Base-by-base conservation (phyloP, 805 yeast species). In the Teunomyces stri region DNA sequence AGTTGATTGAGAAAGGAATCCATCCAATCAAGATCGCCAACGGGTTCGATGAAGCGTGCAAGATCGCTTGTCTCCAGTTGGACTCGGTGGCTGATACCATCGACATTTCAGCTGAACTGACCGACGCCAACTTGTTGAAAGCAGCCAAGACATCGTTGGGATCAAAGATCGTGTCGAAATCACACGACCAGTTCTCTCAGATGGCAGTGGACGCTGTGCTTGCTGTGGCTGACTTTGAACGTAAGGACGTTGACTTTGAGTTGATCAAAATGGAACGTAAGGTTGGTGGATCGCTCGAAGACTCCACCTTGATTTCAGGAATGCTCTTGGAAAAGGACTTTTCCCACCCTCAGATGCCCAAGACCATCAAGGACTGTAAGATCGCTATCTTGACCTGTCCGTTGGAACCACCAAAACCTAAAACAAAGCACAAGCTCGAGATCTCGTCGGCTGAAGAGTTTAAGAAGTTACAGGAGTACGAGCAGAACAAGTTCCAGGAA, bases 331-430 rank as follows among this genome's bases (percentile, higher is more conserved):
- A 94, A 69, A 94, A 94, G 72, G 98, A 94, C 62, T 92, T 91
- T 69, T 89, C 97, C 1, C 99, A 94, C 68, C 97, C 98, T 3
- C 99, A 94, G 70, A 94, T 94, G 99, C 94, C 96, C 44, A 89
- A 89, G 62, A 66, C 68, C 45, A 78, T 92, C 40, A 63, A 68
- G 44, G 86, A 90, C 66, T 96, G 89, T 54, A 89, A 88, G 65
- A 78, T 94, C 51, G 98, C 98, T 42, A 92, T 94, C 55, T 78
- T 94, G 64, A 94, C 99, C 2, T 92, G 98, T 74, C 98, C 99
- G 58, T 94, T 94, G 64, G 99, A 94, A 75, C 99, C 99, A 35
- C 99, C 99, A 60, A 94, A 94, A 73, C 99, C 99, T 57, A 94
- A 94, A 75, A 94, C 99, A 20, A 94, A 94, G 72, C 99, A 92